Evolutionary conservation across 2,329 filamentous ascomycete genomes (phyloP).

Genomic region (Diaporthe sp.): DNA sequence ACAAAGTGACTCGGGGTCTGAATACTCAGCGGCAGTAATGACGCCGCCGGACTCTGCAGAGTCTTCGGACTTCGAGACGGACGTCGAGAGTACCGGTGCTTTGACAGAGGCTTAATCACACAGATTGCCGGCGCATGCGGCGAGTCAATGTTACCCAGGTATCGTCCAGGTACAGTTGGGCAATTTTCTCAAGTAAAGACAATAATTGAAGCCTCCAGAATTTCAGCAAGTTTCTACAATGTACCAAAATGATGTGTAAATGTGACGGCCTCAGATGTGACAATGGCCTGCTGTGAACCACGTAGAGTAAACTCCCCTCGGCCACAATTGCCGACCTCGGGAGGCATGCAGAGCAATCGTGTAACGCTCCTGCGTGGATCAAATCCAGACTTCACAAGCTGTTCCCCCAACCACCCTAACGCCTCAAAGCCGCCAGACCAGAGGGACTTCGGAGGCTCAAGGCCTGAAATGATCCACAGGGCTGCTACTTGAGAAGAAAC

Average conservation of each 20-base stretch:
- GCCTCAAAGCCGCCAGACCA: not conserved
- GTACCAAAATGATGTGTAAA: not conserved
- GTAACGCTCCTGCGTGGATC: not conserved
- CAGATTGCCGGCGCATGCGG: not conserved
- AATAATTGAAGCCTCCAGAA: not conserved
- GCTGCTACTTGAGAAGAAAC: not conserved
- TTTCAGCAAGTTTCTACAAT: fast-evolving
- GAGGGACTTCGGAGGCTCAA: not conserved
- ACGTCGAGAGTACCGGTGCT: not conserved
- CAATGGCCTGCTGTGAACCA: not conserved
- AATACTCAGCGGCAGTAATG: not conserved
- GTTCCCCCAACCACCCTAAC: not conserved
- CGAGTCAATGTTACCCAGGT: not conserved
- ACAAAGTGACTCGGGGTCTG: no score
- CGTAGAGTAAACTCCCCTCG: not conserved
- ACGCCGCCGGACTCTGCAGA: not conserved
- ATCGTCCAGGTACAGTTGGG: no score
- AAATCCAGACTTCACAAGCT: not conserved
- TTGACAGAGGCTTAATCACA: not conserved
- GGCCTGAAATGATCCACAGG: not conserved
- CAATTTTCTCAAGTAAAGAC: not conserved
- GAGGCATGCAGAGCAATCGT: not conserved
- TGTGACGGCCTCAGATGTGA: not conserved
- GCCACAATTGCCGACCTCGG: not conserved
- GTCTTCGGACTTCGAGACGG: not conserved